Percentiles rank a stretch among this genome's conserved stretches.
These are phyloP conservation scores for Endoconidiophora polonica DNA, from an alignment of 2,329 filamentous ascomycete genomes.

Conservation along the genomic window DNA sequence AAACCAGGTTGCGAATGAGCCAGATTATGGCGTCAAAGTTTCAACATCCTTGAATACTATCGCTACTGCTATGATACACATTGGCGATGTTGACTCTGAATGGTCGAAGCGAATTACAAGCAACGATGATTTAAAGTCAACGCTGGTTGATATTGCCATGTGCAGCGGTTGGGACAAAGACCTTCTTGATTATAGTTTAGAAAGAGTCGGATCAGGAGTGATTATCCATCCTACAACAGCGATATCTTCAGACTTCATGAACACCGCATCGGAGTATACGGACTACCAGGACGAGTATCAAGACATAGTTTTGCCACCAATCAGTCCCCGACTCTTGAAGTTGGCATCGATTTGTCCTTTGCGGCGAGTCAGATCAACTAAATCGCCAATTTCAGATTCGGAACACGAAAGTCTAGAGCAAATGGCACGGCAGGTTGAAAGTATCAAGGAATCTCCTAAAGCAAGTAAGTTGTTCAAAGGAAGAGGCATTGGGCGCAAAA, in stretches of 20 bases:
- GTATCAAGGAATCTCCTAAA: not conserved
- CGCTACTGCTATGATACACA: constrained; percentile 32
- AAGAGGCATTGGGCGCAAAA: not conserved
- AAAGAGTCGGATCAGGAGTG: constrained; percentile 5
- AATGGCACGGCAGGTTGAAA: too few species aligned
- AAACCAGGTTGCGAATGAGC: constrained; percentile 1
- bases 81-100: constrained; percentile 29
- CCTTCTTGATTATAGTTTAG: constrained; percentile 3
- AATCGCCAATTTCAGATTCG: not conserved
- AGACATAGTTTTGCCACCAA: constrained; percentile 7
- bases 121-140: constrained; percentile 25
- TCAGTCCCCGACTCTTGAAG: constrained; percentile 9
- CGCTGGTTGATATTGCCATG: constrained; percentile 13
- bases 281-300: not conserved
- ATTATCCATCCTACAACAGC: not conserved
- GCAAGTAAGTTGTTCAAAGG: not conserved
- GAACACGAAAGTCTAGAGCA: too few species aligned
- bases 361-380: constrained; percentile 1
- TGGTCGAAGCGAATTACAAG: constrained; percentile 26
- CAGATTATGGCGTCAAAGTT: constrained; percentile 7
- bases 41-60: constrained; percentile 35
- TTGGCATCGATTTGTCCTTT: constrained; percentile 11
- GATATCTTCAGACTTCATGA: not conserved
- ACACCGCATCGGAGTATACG: not conserved
- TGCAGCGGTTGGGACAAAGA: constrained; percentile 11